Evolutionary conservation across 495 filamentous ascomycete genomes (phyloP).

Genomic region (Cudoniella acicularis): DNA sequence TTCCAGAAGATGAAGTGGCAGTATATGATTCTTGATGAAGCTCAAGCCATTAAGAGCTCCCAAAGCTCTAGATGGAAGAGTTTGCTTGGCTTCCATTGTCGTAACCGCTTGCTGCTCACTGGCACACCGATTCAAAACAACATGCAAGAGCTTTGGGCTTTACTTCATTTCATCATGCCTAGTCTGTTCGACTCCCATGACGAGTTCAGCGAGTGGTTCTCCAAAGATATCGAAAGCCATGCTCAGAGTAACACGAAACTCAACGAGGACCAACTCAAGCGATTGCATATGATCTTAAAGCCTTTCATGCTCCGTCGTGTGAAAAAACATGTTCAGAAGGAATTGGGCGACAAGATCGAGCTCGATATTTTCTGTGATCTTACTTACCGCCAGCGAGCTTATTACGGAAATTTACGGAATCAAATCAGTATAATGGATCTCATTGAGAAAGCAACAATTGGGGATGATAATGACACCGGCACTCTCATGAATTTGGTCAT

Average conservation of each 20-base stretch:
- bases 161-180: conserved; percentile 99
- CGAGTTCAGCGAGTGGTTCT: conserved; percentile 99
- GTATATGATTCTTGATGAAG: conserved; percentile 99
- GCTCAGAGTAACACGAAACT: conserved; percentile 98
- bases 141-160: conserved; percentile 98
- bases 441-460: conserved; percentile 92
- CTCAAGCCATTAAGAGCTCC: conserved; percentile 98
- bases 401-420: conserved; percentile 86
- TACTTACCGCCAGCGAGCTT: conserved; percentile 94
- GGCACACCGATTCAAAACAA: conserved; percentile 99
- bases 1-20: conserved; percentile 99
- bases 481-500: conserved; percentile 99
- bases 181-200: conserved; percentile 97
- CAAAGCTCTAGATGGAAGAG: conserved; percentile 96
- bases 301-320: conserved; percentile 99
- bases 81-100: conserved; percentile 88
- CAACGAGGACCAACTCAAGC: conserved; percentile 94
- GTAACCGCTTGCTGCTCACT: conserved; percentile 90
- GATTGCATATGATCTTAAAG: conserved; percentile 97
- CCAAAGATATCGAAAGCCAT: conserved; percentile 98
- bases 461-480: conserved; percentile 90
- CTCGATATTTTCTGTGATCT: conserved; percentile 94
- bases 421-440: conserved; percentile 98
- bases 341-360: conserved; percentile 98
- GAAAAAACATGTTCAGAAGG: conserved; percentile 98